Conservation (phyloP, 345 rosid species). For the Linum tenue region DNA sequence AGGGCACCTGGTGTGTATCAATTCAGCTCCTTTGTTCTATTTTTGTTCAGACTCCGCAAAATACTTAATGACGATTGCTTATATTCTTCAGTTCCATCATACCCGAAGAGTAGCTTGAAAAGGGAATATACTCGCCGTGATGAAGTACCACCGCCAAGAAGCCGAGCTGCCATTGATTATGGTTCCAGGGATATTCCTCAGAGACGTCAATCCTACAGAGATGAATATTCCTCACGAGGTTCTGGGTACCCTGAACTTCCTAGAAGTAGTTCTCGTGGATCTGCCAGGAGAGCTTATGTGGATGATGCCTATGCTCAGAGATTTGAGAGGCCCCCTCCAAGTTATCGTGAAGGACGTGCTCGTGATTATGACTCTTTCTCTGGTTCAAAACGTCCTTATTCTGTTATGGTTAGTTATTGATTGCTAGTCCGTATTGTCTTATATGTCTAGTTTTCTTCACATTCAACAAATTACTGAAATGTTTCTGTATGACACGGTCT, state of each 20-base stretch:
- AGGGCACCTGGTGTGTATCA: constrained; percentile 62
- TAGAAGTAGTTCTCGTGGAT: constrained; percentile 54
- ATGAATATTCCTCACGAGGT: constrained; percentile 62
- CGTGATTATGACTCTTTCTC: constrained; percentile 82
- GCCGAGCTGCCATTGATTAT: constrained; percentile 66
- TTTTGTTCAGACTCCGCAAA: not conserved
- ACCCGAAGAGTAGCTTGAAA: constrained; percentile 63
- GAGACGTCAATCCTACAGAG: constrained; percentile 68
- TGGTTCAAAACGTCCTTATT: constrained; percentile 85
- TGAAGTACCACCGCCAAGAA: constrained; percentile 76
- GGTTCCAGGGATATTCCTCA: constrained; percentile 64
- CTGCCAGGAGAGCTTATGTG: constrained; percentile 64
- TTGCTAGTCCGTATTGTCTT: not conserved
- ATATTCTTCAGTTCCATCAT: constrained; percentile 48
- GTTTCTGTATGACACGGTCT: not conserved
- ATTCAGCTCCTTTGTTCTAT: not conserved
- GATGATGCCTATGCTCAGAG: constrained; percentile 75
- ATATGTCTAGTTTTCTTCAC: not conserved
- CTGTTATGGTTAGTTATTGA: constrained; percentile 52
- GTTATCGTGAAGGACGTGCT: constrained; percentile 63
- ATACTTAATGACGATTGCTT: constrained; percentile 5
- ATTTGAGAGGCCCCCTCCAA: constrained; percentile 71
- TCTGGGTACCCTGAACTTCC: constrained; percentile 68
- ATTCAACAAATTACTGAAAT: not conserved
- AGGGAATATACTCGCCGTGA: constrained; percentile 75